These are phyloP conservation scores for Mentha longifolia DNA, from an alignment of 257 asterid species.

Conservation along the genomic window DNA sequence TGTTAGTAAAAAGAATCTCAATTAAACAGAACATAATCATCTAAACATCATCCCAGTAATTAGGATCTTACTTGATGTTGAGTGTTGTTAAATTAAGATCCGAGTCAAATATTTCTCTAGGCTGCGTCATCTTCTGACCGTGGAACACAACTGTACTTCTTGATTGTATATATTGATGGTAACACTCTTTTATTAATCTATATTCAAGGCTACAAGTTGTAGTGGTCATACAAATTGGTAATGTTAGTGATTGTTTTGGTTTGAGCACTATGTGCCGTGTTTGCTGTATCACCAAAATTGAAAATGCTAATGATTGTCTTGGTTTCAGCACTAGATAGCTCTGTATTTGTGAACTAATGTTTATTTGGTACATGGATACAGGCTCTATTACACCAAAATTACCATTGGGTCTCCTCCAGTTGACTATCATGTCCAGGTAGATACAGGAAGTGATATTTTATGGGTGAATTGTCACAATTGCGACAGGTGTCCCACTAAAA, in stretches of 20 bases:
- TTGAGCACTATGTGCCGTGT: background rate
- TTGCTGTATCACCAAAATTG: background rate
- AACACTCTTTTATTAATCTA: background rate
- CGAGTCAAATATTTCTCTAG: background rate
- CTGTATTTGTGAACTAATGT: slow-evolving; percentile 21
- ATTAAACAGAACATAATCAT: too few species aligned
- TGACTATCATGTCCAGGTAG: slow-evolving; percentile 93
- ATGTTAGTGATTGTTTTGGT: slow-evolving; percentile 10
- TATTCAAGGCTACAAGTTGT: background rate
- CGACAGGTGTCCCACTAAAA: slow-evolving; percentile 75
- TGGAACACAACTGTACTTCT: background rate
- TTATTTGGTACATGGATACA: slow-evolving; percentile 44
- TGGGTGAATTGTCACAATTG: slow-evolving; percentile 96
- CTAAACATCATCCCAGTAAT: background rate
- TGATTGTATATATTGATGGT: background rate
- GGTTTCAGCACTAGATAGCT: background rate
- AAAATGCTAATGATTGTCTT: background rate
- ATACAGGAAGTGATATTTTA: slow-evolving; percentile 96
- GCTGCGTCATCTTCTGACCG: background rate
- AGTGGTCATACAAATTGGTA: background rate
- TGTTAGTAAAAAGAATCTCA: background rate
- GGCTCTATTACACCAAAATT: slow-evolving; percentile 91
- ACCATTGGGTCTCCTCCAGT: slow-evolving; percentile 91
- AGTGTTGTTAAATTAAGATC: background rate
- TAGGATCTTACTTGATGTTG: background rate